Conservation (phyloP, 768 basidiomycete genomes). For the Lentinula raphanica region DNA sequence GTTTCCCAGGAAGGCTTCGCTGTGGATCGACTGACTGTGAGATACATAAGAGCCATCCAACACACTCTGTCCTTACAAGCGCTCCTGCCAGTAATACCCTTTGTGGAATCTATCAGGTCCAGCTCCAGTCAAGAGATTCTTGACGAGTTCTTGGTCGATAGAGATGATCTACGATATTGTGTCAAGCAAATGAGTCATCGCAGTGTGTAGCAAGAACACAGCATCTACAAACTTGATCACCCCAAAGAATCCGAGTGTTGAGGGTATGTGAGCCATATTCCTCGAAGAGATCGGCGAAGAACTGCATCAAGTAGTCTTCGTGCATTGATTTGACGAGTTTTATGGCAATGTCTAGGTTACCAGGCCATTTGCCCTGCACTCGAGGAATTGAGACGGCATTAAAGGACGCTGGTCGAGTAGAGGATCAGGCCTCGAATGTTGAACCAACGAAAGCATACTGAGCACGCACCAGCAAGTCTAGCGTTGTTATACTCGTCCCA, state of each 20-base stretch:
- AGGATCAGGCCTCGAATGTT: background rate
- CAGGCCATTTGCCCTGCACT: conserved; percentile 44
- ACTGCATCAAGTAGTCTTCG: conserved; percentile 32
- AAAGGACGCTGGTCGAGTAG: conserved; percentile 6
- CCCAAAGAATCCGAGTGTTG: conserved; percentile 44
- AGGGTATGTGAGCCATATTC: conserved; percentile 41
- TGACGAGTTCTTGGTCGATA: conserved; percentile 35
- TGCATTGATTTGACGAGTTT: conserved; percentile 25
- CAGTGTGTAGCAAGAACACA: conserved; percentile 5
- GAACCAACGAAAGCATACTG: background rate
- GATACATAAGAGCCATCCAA: background rate
- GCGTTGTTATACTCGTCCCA: background rate
- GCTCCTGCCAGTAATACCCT: conserved; percentile 34
- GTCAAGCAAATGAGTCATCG: background rate
- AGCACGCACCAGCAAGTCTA: background rate
- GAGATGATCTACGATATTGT: conserved; percentile 33
- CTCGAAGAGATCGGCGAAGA: conserved; percentile 35
- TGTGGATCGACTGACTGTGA: conserved; percentile 5
- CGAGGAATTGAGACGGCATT: conserved; percentile 33
- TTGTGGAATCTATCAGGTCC: conserved; percentile 41
- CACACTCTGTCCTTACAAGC: conserved; percentile 25
- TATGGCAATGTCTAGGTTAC: conserved; percentile 43
- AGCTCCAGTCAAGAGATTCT: conserved; percentile 36
- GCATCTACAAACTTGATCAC: conserved; percentile 28
- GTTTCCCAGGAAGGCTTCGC: conserved; percentile 33